Conservation (phyloP, 257 asterid genomes). For the Nicotiana obtusifolia region DNA sequence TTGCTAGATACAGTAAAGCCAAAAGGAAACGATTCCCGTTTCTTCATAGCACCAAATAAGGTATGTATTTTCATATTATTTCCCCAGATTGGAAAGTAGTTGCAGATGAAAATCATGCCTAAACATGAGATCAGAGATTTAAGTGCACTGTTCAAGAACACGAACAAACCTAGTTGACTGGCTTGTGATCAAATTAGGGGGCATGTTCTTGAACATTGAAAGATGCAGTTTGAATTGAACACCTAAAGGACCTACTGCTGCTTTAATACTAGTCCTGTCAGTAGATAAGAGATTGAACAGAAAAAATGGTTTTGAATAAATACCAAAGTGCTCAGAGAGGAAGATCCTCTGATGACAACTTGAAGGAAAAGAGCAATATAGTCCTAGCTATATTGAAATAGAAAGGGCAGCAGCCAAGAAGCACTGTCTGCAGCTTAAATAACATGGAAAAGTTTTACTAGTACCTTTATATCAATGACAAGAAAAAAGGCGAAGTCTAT, state of each 20-base stretch:
- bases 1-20: not conserved
- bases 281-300: not conserved
- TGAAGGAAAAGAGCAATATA: not conserved
- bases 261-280: not conserved
- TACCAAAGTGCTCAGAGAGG: not conserved
- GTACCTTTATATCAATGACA: not conserved
- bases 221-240: not conserved
- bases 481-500: not conserved
- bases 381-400: not conserved
- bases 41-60: not conserved
- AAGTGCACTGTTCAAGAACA: not conserved
- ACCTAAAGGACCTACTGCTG: not conserved
- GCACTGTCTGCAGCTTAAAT: not conserved
- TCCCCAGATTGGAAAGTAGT: not conserved
- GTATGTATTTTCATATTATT: not conserved
- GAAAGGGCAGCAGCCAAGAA: not conserved
- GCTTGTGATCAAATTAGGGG: not conserved
- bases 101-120: not conserved
- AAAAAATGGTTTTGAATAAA: not conserved
- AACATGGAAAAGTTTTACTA: not conserved
- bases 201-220: not conserved
- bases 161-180: not conserved
- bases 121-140: not conserved
- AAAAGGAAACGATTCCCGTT: not conserved
- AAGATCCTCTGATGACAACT: not conserved